These are phyloP conservation scores for Malassezia brasiliensis DNA, from an alignment of 1,284 basidiomycete species.

Conservation along the genomic window DNA sequence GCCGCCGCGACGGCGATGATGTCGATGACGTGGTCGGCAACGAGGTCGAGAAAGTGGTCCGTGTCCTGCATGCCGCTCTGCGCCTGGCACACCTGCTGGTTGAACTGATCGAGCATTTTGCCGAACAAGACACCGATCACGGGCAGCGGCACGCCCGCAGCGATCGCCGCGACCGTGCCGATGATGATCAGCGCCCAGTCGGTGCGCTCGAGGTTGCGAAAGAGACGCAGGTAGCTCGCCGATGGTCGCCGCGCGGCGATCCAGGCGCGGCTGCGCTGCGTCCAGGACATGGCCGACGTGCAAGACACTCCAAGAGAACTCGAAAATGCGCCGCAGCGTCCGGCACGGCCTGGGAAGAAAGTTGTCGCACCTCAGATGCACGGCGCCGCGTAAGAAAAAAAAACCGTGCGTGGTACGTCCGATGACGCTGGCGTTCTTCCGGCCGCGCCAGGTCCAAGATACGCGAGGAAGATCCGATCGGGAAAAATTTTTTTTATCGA, in stretches of 20 bases:
- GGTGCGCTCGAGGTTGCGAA: constrained; percentile 17
- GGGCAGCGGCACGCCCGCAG: constrained; percentile 33
- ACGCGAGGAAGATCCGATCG: too few relatives aligned
- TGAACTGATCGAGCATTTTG: constrained; percentile 38
- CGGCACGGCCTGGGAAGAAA: too few relatives aligned
- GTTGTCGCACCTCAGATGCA: too few relatives aligned
- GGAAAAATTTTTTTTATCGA: too few relatives aligned
- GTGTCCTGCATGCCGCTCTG: constrained; percentile 14
- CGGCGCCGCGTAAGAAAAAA: too few relatives aligned
- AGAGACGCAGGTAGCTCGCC: constrained; percentile 24
- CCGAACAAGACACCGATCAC: constrained; percentile 38
- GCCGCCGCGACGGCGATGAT: constrained; percentile 32
- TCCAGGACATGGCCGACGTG: not conserved
- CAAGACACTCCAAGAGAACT: too few relatives aligned
- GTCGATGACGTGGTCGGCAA: constrained; percentile 29
- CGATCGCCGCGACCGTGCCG: constrained; percentile 30
- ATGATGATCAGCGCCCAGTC: constrained; percentile 24
- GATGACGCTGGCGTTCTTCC: too few relatives aligned
- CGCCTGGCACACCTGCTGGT: constrained; percentile 20
- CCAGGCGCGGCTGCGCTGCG: not conserved
- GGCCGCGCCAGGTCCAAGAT: too few relatives aligned
- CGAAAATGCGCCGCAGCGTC: too few relatives aligned
- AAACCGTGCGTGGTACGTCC: too few relatives aligned
- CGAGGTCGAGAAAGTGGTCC: constrained; percentile 21
- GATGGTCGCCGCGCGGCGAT: not conserved